Base-by-base conservation (phyloP, 1,284 basidiomycete species). In the Puccinia coronata region DNA sequence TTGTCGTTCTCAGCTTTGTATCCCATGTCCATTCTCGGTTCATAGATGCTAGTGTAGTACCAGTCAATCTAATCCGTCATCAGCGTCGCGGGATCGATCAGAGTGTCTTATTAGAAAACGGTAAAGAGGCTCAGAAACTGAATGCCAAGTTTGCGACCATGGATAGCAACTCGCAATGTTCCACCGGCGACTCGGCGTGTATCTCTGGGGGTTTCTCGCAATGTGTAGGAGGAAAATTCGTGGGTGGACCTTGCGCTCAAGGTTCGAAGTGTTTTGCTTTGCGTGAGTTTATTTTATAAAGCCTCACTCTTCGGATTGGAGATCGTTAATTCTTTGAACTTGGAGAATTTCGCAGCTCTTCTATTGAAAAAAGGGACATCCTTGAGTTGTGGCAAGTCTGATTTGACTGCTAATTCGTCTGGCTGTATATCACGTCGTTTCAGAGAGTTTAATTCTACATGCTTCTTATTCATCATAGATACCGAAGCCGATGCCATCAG, bases 191-290 rank as follows among this genome's bases (percentile, higher is more conserved):
- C 51, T 43, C 53, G 28, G 79, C 79, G 28, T 80, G 79, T 55
- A 51, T 80, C 6, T n/a, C 69, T 47, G 79, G 79, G 18, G 70
- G 57, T 51, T 80, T 80, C 49, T 41, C 57, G 18, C 79, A 80
- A 65, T 80, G 79, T 73, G 79, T 80, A 9, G 59, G 43, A 14
- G 79, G 71, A 20, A 80, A 80, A 67, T 80, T 61, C 55, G 70
- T 80, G 9, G 57, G 71, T 23, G 47, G 41, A 49, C 69, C 69
- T 36, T 80, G 79, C 34, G 69, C 79, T 18, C 43, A 36, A 51
- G 55, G 55, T 53, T 51, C 31, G 1, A 63, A 65, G 34, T 80
- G 79, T 41, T 80, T 80, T 53, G 79, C 69, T 28, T 63, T 80
- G 59, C 79, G 79, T 80, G 36, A 47, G 79, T 55, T 71, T 23